A percentile compares a stretch with the other conserved stretches of the same genome.
phyloP scores from a whole-genome alignment of 106 monocot genomes.

The Hemerocallis citrina region DNA sequence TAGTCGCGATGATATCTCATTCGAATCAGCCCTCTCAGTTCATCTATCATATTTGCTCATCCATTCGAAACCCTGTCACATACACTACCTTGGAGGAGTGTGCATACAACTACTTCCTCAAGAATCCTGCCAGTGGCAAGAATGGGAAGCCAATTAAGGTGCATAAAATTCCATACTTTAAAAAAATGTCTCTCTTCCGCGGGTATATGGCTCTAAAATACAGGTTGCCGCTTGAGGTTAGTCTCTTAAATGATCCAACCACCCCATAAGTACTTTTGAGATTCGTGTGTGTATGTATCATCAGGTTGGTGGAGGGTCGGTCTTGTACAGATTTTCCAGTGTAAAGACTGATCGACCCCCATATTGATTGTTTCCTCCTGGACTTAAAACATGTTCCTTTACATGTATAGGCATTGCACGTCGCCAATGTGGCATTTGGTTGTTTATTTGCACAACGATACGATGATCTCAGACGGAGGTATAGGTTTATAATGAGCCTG shows the following conservation, averaged over 20 bases:
- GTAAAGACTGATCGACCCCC: too few species aligned
- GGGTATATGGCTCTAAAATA: conserved; percentile 49
- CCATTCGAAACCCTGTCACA: conserved; percentile 38
- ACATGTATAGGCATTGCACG: conserved; percentile 33
- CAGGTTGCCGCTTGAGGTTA: conserved; percentile 58
- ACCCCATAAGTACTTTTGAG: too few species aligned
- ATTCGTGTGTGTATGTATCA: too few species aligned
- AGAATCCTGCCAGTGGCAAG: conserved; percentile 43
- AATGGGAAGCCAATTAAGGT: conserved; percentile 29
- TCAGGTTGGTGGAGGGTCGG: too few species aligned
- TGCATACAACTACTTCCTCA: conserved; percentile 27
- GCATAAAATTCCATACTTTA: conserved; percentile 21
- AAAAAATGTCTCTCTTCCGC: conserved; percentile 20
- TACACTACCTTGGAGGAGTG: conserved; percentile 20
- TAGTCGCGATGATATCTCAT: conserved; percentile 41
- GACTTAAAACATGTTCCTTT: too few species aligned
- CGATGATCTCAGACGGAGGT: conserved; percentile 24
- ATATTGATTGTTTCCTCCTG: too few species aligned
- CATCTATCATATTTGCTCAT: conserved; percentile 61
- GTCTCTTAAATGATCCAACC: too few species aligned
- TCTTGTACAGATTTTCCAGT: too few species aligned
- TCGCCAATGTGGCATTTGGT: conserved; percentile 24
- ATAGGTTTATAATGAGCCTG: conserved; percentile 43
- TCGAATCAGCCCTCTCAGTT: conserved; percentile 20
- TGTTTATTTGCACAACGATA: conserved; percentile 19